Evolutionary conservation across 352 stramenopile species (phyloP).

Genomic region (Globisporangium yorkense): DNA sequence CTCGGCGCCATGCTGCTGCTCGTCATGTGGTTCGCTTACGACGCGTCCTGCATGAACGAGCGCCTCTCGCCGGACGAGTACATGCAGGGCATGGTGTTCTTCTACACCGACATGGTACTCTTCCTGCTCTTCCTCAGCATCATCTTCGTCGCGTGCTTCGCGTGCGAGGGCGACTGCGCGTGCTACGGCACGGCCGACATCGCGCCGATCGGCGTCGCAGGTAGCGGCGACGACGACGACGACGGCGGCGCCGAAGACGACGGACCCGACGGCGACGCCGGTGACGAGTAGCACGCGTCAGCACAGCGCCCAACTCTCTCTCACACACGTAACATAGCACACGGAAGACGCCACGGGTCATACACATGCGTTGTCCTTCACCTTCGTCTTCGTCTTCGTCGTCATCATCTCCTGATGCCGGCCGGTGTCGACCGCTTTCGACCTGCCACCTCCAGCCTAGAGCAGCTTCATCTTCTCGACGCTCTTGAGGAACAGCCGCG

Average conservation of each 20-base stretch:
- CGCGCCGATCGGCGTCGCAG: constrained; percentile 32
- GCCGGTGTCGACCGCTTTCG: background rate
- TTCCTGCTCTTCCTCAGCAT: constrained; percentile 75
- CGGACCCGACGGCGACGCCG: constrained; percentile 20
- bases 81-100: constrained; percentile 82
- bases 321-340: background rate
- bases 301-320: background rate
- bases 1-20: constrained; percentile 52
- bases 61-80: constrained; percentile 70
- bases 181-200: constrained; percentile 73
- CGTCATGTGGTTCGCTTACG: constrained; percentile 80
- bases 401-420: too few species aligned
- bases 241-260: constrained; percentile 20
- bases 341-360: background rate
- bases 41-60: constrained; percentile 76
- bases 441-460: constrained; percentile 19
- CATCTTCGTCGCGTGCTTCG: constrained; percentile 73
- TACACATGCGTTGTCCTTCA: background rate
- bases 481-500: constrained; percentile 46
- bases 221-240: constrained; percentile 11
- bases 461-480: constrained; percentile 85
- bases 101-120: constrained; percentile 80
- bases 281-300: background rate
- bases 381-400: background rate
- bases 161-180: constrained; percentile 67